Evolutionary conservation across 2,329 filamentous ascomycete species (phyloP), one percentile per base, ranked within the genome.

Genomic region (Microcyclospora tardicrescens): DNA sequence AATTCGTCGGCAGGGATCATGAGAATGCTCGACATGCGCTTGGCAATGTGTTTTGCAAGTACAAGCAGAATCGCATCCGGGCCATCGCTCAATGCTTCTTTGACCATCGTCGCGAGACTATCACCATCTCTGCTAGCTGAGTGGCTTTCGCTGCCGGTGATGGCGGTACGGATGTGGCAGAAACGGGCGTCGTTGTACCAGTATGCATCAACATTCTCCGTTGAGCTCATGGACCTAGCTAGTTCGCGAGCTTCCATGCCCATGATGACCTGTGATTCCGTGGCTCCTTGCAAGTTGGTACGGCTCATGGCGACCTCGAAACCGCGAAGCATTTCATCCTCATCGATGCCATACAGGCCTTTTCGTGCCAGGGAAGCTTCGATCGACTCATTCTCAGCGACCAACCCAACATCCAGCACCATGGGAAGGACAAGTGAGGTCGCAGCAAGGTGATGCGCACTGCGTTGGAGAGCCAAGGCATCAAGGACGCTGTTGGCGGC

Each of bases 401-500:
- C n/a, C n/a, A n/a, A n/a, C n/a, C n/a, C n/a, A n/a, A n/a, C n/a
- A n/a, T n/a, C n/a, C n/a, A n/a, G n/a, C n/a, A n/a, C n/a, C n/a
- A n/a, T n/a, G n/a, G n/a, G n/a, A n/a, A n/a, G n/a, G n/a, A n/a
- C 47, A n/a, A 60, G 34, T 1, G 45, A 37, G 10, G 37, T 35
- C 10, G 45, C 52, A 6, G 42, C 35, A 6, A 54, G 37, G 1
- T 53, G 51, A 3, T 38, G 42, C 2, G 10, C 8, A 2, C 24
- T 40, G 6, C 59, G 47, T 28, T 55, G 54, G 1, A 35, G 33
- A 0, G 46, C 43, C 28, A 58, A 37, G 2, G 46, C 40, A 28
- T 52, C 48, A 5, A 43, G 40, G 39, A 43, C 52, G 28, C 41
- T 40, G 16, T 48, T 75, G 1, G 68, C 72, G 0, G 71, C 69